These are phyloP conservation scores for Cercophora scortea DNA, from an alignment of 495 filamentous ascomycete species.

Conservation along the genomic window DNA sequence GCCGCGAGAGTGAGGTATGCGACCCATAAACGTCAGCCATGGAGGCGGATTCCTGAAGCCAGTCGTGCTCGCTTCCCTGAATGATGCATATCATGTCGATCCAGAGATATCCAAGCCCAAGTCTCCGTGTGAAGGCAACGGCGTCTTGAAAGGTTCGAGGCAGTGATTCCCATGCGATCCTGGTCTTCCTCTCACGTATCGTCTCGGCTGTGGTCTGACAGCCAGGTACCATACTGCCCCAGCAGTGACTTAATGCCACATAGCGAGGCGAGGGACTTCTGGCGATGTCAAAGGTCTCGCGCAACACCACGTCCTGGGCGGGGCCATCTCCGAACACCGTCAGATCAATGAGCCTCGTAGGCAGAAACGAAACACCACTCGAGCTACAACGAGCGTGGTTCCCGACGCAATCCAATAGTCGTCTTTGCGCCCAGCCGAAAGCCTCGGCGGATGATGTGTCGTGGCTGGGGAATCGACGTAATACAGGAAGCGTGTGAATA, in stretches of 20 bases:
- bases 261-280: not conserved
- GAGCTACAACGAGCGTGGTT: too few relatives aligned
- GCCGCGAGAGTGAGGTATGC: conserved; percentile 18
- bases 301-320: not conserved
- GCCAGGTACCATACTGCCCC: not conserved
- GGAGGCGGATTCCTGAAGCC: conserved; percentile 19
- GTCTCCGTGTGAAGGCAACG: conserved; percentile 6
- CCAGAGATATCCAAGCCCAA: conserved; percentile 16
- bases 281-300: not conserved
- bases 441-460: too few relatives aligned
- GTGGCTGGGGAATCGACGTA: too few relatives aligned
- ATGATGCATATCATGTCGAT: conserved; percentile 20
- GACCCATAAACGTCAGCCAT: conserved; percentile 29
- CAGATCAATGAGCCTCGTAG: not conserved
- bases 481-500: too few relatives aligned
- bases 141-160: conserved; percentile 22
- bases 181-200: conserved; percentile 1
- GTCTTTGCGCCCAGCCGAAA: too few relatives aligned
- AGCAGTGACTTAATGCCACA: conserved; percentile 5
- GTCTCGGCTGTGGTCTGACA: not conserved
- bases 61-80: conserved; percentile 20
- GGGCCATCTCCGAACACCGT: not conserved
- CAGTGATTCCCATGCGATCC: conserved; percentile 1
- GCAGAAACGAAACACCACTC: not conserved
- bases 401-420: too few relatives aligned